Base-by-base conservation (phyloP, 495 filamentous ascomycete genomes). In the Talaromyces adpressus region DNA sequence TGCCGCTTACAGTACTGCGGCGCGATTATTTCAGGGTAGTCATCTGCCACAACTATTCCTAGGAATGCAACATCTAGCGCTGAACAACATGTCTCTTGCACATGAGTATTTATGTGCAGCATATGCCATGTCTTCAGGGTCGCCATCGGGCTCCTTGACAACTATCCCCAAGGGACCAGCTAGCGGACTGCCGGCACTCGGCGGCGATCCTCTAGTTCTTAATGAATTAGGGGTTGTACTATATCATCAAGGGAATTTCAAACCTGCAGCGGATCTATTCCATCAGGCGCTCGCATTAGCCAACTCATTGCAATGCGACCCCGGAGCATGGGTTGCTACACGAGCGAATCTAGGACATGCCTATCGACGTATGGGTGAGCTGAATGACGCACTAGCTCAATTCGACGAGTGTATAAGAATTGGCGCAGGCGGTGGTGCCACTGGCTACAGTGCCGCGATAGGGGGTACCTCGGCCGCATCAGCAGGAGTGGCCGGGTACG, bases 21-120 rank as follows among this genome's bases (percentile, higher is more conserved):
- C 93, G 12, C 84, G 95, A 29, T 80, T 99, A 1, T 99, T 99
- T 78, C 93, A 96, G 75, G 94, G 94, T 45, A 98, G 93, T 2
- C 94, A 99, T 70, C 83, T 99, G 0, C 94, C 94, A 2, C 92
- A 97, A 69, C 87, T 99, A 6, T 99, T 97, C 74, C 78, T 99
- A 7, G 94, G 94, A 7, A 99, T 99, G 94, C 94, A 99, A 75
- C 94, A 98, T 73, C 85, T 97, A 51, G 91, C 92, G 56, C 81
- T 98, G 69, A 94, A 96, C 73, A 96, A 99, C 69, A 90, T 97
- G 86, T 89, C 87, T 2, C 81, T 97, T 0, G 95, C 94, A n/a
- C 90, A 96, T 64, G 93, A 99, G 73, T 97, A 96, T 72, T 85
- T 98, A 20, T 91, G 87, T 68, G 89, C 91, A 2, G 94, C 95